Conservation (phyloP, 108 stramenopile species). For the Skeletonema tropicum region DNA sequence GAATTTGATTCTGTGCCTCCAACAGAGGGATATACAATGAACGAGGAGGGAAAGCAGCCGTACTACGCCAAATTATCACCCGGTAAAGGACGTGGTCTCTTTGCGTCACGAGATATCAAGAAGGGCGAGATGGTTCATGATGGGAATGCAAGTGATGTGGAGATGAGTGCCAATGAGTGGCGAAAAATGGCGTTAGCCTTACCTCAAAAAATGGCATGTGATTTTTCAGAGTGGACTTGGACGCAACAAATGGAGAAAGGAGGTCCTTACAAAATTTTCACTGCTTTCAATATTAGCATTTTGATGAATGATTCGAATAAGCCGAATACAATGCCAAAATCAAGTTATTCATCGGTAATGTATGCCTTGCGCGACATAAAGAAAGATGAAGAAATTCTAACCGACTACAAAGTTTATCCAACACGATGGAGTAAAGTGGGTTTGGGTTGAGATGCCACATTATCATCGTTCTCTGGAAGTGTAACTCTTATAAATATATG, state of each 20-base stretch:
- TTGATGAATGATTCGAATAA: conserved; percentile 1
- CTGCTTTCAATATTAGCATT: conserved; percentile 25
- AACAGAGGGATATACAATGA: background rate
- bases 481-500: too few relatives aligned
- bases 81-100: conserved; percentile 25
- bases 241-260: conserved; percentile 16
- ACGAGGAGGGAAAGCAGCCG: conserved; percentile 5
- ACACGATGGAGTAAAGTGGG: background rate
- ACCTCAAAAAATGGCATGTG: conserved; percentile 34
- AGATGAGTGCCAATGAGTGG: conserved; percentile 13
- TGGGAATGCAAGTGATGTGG: conserved; percentile 11
- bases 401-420: background rate
- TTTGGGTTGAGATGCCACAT: background rate
- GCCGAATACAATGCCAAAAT: conserved; percentile 1
- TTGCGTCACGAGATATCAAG: conserved; percentile 39
- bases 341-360: background rate
- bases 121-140: conserved; percentile 13
- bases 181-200: conserved; percentile 18
- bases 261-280: conserved; percentile 16
- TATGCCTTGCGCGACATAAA: background rate
- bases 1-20: conserved; percentile 1
- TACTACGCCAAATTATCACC: conserved; percentile 15
- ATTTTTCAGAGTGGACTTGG: conserved; percentile 30
- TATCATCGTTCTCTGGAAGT: too few relatives aligned
- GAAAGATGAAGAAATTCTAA: background rate